Conservation (phyloP, 2,329 filamentous ascomycete genomes). For the Arthrobotrys megalospora region DNA sequence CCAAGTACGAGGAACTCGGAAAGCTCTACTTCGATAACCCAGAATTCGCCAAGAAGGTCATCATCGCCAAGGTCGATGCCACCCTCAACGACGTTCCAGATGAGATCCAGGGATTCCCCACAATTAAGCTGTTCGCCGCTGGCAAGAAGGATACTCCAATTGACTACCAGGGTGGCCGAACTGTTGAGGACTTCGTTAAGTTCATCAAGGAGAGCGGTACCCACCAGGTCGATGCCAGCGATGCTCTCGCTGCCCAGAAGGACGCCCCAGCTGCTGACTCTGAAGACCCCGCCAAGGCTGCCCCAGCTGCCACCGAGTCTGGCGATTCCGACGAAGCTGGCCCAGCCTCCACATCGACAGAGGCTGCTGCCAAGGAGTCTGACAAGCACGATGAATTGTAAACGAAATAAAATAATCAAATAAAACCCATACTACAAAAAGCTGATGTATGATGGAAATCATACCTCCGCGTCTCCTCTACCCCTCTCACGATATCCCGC, state of each 20-base stretch:
- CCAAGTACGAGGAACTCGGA: constrained; percentile 92
- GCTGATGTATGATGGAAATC: constrained; percentile 4
- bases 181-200: constrained; percentile 88
- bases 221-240: constrained; percentile 79
- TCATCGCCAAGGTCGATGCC: constrained; percentile 97
- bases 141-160: constrained; percentile 87
- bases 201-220: constrained; percentile 98
- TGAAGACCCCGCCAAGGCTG: constrained; percentile 68
- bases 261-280: constrained; percentile 73
- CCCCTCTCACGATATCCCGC: constrained; percentile 46
- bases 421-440: constrained; percentile 9
- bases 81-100: constrained; percentile 96
- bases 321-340: constrained; percentile 67
- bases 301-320: constrained; percentile 67
- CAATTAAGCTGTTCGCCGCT: constrained; percentile 97
- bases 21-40: constrained; percentile 79
- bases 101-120: constrained; percentile 97
- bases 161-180: constrained; percentile 89
- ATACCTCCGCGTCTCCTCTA: constrained; percentile 7
- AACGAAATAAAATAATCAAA: constrained; percentile 50
- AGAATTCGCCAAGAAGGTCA: constrained; percentile 81
- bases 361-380: constrained; percentile 28
- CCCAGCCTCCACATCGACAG: constrained; percentile 63
- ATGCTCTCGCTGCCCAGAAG: constrained; percentile 67
- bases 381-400: constrained; percentile 60